phyloP scores from a whole-genome alignment of 73 alveolate genomes.

The Paramecium tetraurelia region DNA sequence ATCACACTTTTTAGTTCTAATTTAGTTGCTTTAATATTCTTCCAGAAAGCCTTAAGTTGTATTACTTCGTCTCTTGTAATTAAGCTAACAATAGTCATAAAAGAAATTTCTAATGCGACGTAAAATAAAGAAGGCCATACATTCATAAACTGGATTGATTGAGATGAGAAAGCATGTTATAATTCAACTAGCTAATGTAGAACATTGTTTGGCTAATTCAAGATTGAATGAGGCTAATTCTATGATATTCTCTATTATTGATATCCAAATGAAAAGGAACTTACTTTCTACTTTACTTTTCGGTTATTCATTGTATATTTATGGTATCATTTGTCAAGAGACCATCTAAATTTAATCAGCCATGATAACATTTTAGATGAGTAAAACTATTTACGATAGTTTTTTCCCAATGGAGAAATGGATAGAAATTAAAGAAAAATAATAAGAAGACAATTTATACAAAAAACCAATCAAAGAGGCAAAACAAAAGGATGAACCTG shows the following conservation, averaged over 20 bases:
- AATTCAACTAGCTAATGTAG: neutral
- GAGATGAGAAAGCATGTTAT: neutral
- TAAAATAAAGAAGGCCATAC: neutral
- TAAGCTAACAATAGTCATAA: neutral
- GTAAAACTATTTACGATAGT: neutral
- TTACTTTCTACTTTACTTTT: neutral
- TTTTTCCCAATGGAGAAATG: neutral
- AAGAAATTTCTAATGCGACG: neutral
- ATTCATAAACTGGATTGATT: neutral
- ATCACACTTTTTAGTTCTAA: neutral
- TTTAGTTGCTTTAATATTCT: neutral
- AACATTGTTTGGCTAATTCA: neutral
- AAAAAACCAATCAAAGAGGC: neutral
- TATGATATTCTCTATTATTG: neutral
- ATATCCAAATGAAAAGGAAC: neutral
- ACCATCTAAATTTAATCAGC: constrained; percentile 2
- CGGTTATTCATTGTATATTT: constrained; percentile 10
- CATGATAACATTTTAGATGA: constrained; percentile 16
- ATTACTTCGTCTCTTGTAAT: neutral
- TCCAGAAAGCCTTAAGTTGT: neutral
- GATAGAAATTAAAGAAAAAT: neutral
- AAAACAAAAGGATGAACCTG: neutral
- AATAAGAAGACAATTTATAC: neutral
- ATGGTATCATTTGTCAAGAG: constrained; percentile 17
- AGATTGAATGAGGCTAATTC: neutral